phyloP scores from a whole-genome alignment of 2,329 filamentous ascomycete species.

The Trichoderma polysporum region DNA sequence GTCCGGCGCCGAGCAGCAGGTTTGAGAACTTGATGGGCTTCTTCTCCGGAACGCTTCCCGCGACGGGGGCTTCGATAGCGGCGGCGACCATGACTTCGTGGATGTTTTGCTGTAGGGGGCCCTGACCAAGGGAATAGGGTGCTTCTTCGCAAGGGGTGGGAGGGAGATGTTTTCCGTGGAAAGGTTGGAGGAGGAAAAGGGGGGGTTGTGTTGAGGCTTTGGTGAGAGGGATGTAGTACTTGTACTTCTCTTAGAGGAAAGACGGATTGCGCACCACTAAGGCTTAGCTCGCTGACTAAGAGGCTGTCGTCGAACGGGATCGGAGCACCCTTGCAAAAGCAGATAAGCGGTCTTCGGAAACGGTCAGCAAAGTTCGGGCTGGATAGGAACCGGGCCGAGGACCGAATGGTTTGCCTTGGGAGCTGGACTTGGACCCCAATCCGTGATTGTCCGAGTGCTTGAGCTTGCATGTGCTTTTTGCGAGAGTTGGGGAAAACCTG shows the following conservation, averaged over 20 bases:
- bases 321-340: background rate
- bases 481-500: background rate
- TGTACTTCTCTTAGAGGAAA: slow-evolving; percentile 3
- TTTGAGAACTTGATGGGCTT: slow-evolving; percentile 99
- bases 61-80: slow-evolving; percentile 49
- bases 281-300: slow-evolving; percentile 18
- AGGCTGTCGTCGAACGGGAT: background rate
- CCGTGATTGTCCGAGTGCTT: slow-evolving; percentile 11
- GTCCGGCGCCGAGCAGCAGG: slow-evolving; percentile 85
- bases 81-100: slow-evolving; percentile 61
- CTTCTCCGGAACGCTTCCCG: slow-evolving; percentile 74
- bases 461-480: slow-evolving; percentile 4
- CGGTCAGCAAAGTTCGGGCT: slow-evolving; percentile 9
- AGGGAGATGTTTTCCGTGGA: slow-evolving; percentile 3
- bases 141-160: slow-evolving; percentile 70
- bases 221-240: background rate
- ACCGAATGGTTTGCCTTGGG: background rate
- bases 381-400: slow-evolving; percentile 15
- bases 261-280: slow-evolving; percentile 17
- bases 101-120: slow-evolving; percentile 60
- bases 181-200: background rate
- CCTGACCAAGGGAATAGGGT: slow-evolving; percentile 97
- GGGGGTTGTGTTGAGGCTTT: slow-evolving; percentile 10
- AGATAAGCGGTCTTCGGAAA: slow-evolving; percentile 5
- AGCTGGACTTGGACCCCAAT: background rate